Conservation (phyloP, 805 yeast species). For the Candida coleopterorum region DNA sequence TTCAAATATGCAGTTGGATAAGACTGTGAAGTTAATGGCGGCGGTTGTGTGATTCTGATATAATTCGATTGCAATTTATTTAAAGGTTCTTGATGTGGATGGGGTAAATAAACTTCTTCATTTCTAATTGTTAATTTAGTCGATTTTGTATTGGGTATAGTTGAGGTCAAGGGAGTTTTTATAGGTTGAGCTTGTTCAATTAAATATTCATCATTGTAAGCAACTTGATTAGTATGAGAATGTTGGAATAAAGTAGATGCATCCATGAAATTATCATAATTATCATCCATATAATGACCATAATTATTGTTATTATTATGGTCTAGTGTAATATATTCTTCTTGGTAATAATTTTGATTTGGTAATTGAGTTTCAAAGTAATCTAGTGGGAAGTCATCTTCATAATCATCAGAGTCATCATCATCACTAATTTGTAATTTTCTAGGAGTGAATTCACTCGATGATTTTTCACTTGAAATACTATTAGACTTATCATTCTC, state of each 20-base stretch:
- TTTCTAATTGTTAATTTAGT: conserved; percentile 9
- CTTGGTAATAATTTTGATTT: conserved; percentile 8
- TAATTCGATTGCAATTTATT: conserved; percentile 15
- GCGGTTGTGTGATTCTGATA: background rate
- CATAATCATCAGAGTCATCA: conserved; percentile 33
- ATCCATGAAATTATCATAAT: conserved; percentile 16
- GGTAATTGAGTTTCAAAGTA: conserved; percentile 41
- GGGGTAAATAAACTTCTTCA: conserved; percentile 19
- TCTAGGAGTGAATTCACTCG: conserved; percentile 14
- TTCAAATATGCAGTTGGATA: conserved; percentile 2
- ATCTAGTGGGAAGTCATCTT: conserved; percentile 70
- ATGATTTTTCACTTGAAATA: conserved; percentile 5
- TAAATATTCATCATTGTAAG: conserved; percentile 42
- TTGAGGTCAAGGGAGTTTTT: conserved; percentile 25
- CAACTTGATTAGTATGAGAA: conserved; percentile 28
- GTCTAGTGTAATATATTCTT: conserved; percentile 22
- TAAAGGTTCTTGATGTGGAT: conserved; percentile 15
- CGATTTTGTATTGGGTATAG: conserved; percentile 13
- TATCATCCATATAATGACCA: conserved; percentile 13
- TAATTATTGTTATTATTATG: conserved; percentile 8
- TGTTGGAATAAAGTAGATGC: conserved; percentile 14
- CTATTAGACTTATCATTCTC: background rate
- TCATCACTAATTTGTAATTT: conserved; percentile 8
- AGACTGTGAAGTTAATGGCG: background rate
- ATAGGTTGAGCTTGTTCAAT: conserved; percentile 49